Base-by-base conservation (phyloP, 352 stramenopile genomes). In the Pythium pyrilobum region DNA sequence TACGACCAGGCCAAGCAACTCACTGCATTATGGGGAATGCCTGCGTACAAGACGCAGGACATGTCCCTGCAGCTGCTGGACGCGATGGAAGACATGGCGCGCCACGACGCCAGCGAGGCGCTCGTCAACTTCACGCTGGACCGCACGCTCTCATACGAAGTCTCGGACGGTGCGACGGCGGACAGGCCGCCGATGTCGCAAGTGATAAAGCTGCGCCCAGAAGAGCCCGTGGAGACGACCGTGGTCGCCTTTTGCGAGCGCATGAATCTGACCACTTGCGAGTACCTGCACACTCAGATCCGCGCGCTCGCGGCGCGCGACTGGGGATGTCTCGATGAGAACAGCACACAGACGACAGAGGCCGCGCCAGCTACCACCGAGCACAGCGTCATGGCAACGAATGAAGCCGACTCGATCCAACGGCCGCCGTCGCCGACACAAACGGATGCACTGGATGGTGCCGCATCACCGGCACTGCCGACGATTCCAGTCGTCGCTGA, bases 111-210 rank as follows among this genome's bases (percentile, higher is more conserved):
- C 33, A 57, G 59, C 20, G 77, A 88, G 41, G 67, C 47, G 12
- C 46, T 86, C 16, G 72, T 81, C 28, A 88, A 86, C 40, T 47
- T 88, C 40, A 83, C 74, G 25, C 49, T 85, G 28, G 77, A 88
- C 48, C 67, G 64, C 48, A 71, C 64, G 25, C 59, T 88, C 23
- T 29, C 33, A 18, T 88, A 85, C 50, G 47, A 72, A 13, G 46
- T 87, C 18, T 58, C 21, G 34, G 48, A 67, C 33, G 32, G 34
- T 9, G n/a, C 27, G 4, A 6, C 20, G 5, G n/a, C n/a, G 18
- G 24, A 53, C 1, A n/a, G 8, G 1, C 34, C n/a, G 57, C 56
- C 18, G n/a, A n/a, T n/a, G n/a, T n/a, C n/a, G n/a, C n/a, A n/a
- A n/a, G n/a, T n/a, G n/a, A n/a, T n/a, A n/a, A n/a, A n/a, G n/a